Conservation (phyloP, 768 basidiomycete genomes). For the Suillus subaureus region DNA sequence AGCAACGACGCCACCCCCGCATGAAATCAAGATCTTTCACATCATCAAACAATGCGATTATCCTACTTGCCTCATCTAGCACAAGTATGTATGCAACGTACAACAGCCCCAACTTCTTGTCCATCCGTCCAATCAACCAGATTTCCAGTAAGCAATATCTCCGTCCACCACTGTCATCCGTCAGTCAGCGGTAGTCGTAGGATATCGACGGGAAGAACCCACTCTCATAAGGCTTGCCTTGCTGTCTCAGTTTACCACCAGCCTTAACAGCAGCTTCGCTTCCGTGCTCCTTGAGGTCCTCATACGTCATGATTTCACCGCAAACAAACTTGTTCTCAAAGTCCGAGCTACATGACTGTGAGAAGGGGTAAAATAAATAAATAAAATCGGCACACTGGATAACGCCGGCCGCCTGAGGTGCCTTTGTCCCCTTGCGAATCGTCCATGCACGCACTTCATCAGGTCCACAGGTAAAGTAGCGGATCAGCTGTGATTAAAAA, state of each 20-base stretch:
- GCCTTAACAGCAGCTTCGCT: slow-evolving; percentile 92
- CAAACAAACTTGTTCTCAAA: slow-evolving; percentile 99
- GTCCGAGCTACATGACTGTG: slow-evolving; percentile 62
- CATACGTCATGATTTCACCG: slow-evolving; percentile 94
- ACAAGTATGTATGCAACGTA: slow-evolving; percentile 12
- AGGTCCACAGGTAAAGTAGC: slow-evolving; percentile 97
- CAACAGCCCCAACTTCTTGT: slow-evolving; percentile 4
- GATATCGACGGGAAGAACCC: slow-evolving; percentile 30
- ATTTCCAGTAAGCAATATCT: slow-evolving; percentile 92
- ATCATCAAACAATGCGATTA: background rate
- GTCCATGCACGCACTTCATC: slow-evolving; percentile 99
- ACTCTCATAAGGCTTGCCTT: slow-evolving; percentile 98
- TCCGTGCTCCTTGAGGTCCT: slow-evolving; percentile 89
- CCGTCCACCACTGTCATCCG: slow-evolving; percentile 71
- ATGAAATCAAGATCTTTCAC: background rate
- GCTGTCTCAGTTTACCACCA: slow-evolving; percentile 91
- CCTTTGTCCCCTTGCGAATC: slow-evolving; percentile 89
- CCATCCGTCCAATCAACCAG: slow-evolving; percentile 49
- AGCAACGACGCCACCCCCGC: background rate
- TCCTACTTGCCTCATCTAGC: slow-evolving; percentile 8
- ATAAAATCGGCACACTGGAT: slow-evolving; percentile 73
- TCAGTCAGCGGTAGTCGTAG: slow-evolving; percentile 11
- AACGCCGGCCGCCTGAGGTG: slow-evolving; percentile 96
- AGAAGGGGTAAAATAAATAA: background rate
- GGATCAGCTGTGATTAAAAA: slow-evolving; percentile 63